Percentiles rank a stretch among this genome's conserved stretches.
Conservation (phyloP, 495 filamentous ascomycete species). For the Penicillium longicatenatum region DNA sequence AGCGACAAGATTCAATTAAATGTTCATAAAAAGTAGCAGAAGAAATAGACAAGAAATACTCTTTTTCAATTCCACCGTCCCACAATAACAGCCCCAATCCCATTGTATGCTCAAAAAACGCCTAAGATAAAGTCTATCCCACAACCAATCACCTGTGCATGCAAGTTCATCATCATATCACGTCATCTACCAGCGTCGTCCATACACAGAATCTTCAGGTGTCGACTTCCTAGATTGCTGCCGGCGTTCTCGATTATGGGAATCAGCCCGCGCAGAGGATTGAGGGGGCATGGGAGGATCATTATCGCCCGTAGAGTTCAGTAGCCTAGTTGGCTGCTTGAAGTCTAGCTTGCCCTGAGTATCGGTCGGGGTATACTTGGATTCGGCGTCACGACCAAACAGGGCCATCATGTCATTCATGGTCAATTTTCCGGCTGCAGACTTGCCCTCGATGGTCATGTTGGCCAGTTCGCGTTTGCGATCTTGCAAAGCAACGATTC, state of each 20-base stretch:
- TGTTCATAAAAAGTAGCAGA: not conserved
- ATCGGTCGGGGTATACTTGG: conserved; percentile 37
- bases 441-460: conserved; percentile 80
- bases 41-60: conserved; percentile 10
- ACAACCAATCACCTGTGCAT: not conserved
- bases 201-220: conserved; percentile 46
- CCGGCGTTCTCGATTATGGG: conserved; percentile 32
- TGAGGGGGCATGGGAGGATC: conserved; percentile 16
- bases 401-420: conserved; percentile 92
- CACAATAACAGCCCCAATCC: not conserved
- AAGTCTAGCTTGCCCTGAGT: conserved; percentile 36
- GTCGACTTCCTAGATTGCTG: conserved; percentile 26
- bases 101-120: not conserved
- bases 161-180: conserved; percentile 7
- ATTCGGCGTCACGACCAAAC: conserved; percentile 77
- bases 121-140: not conserved
- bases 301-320: conserved; percentile 26
- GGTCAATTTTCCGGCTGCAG: conserved; percentile 74
- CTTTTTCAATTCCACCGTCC: not conserved
- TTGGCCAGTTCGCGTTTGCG: conserved; percentile 88
- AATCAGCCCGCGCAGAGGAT: conserved; percentile 19
- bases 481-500: conserved; percentile 88
- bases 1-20: not conserved
- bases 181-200: conserved; percentile 44
- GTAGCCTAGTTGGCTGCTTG: conserved; percentile 29